phyloP scores from a whole-genome alignment of 1,139 yeast genomes.

The Eremothecium gossypii region DNA sequence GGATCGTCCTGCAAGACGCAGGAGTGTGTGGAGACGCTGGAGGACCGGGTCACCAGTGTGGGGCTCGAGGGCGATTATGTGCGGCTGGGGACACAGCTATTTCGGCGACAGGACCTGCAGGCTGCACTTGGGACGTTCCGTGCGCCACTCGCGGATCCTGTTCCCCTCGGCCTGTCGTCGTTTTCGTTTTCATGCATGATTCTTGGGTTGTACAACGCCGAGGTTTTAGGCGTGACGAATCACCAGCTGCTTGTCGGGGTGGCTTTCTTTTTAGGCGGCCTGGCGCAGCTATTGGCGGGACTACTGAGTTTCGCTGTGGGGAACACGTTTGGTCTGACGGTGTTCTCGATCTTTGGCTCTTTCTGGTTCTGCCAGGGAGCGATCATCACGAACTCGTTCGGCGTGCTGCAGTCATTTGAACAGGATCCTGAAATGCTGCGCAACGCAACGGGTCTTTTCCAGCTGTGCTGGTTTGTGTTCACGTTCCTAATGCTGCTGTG shows the following conservation, averaged over 20 bases:
- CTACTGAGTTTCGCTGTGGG: conserved; percentile 56
- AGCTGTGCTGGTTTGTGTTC: conserved; percentile 60
- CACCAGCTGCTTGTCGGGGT: conserved; percentile 41
- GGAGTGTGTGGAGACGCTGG: too few species aligned
- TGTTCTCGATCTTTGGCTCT: conserved; percentile 63
- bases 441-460: conserved; percentile 50
- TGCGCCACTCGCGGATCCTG: conserved; percentile 42
- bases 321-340: conserved; percentile 58
- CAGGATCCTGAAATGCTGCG: conserved; percentile 33
- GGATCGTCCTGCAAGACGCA: too few species aligned
- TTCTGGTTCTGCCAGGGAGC: conserved; percentile 66
- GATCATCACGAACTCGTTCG: conserved; percentile 47
- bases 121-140: conserved; percentile 49
- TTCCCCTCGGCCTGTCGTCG: conserved; percentile 51
- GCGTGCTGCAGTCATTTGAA: conserved; percentile 43
- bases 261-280: conserved; percentile 55
- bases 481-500: conserved; percentile 83
- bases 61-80: conserved; percentile 31
- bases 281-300: conserved; percentile 56
- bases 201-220: conserved; percentile 40
- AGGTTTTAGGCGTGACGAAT: conserved; percentile 43
- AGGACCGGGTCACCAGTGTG: too few species aligned
- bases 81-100: conserved; percentile 51
- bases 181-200: conserved; percentile 42
- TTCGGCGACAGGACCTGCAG: conserved; percentile 44